A percentile compares a stretch with the other conserved stretches of the same genome.
Evolutionary conservation across 2,329 filamentous ascomycete genomes (phyloP).

Genomic region (Sclerotinia glacialis): DNA sequence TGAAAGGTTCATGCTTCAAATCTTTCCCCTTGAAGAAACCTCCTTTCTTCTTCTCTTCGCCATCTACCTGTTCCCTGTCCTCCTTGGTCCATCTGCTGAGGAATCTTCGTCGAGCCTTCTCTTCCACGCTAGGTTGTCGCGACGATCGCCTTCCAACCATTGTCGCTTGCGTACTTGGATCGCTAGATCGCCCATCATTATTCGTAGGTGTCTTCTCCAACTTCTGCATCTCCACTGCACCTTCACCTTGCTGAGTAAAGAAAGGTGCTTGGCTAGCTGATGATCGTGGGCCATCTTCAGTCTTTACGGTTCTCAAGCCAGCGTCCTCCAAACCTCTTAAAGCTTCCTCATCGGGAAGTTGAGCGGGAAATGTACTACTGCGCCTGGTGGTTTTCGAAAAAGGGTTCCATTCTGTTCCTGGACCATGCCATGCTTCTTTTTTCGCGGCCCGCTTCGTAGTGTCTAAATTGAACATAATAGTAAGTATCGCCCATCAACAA

Average conservation of each 20-base stretch:
- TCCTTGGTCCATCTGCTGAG: constrained; percentile 24
- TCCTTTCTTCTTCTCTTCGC: constrained; percentile 33
- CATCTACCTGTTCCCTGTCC: constrained; percentile 23
- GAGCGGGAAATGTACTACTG: constrained; percentile 22
- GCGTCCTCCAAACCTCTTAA: constrained; percentile 10
- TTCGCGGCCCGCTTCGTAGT: constrained; percentile 35
- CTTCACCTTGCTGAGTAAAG: neutral
- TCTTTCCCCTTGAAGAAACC: constrained; percentile 40
- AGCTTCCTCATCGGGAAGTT: constrained; percentile 22
- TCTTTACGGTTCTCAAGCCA: constrained; percentile 26
- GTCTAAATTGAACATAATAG: constrained; percentile 31
- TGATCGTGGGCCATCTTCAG: constrained; percentile 29
- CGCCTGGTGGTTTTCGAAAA: constrained; percentile 33
- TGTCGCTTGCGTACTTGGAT: constrained; percentile 27
- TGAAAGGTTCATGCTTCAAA: constrained; percentile 50
- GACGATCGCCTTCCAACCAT: constrained; percentile 23
- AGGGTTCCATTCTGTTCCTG: constrained; percentile 34
- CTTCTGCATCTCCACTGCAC: constrained; percentile 25
- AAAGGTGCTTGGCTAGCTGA: constrained; percentile 20
- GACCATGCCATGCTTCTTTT: constrained; percentile 38
- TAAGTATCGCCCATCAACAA: constrained; percentile 5
- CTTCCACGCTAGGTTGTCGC: constrained; percentile 27
- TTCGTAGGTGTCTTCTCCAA: constrained; percentile 13
- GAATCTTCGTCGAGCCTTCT: constrained; percentile 30
- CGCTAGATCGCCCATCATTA: constrained; percentile 24